Conservation (phyloP, 2,329 filamentous ascomycete genomes). For the Decorospora gaudefroyi region DNA sequence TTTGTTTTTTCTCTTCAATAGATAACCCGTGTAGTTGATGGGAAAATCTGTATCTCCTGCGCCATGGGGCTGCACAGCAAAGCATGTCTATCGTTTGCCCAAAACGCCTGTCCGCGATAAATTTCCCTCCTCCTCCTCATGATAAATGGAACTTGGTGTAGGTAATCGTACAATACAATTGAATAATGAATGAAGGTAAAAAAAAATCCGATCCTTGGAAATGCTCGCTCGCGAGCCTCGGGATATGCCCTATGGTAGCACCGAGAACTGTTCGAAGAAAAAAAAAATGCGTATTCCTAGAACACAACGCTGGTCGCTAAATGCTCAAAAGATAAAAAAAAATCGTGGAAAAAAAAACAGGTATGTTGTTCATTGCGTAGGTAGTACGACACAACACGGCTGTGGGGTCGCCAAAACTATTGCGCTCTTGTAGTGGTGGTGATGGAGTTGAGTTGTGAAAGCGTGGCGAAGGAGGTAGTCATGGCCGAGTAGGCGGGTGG, state of each 20-base stretch:
- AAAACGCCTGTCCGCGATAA: no score
- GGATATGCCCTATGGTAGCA: slow-evolving; percentile 9
- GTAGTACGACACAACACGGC: not conserved
- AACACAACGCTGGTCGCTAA: slow-evolving; percentile 33
- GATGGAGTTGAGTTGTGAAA: slow-evolving; percentile 36
- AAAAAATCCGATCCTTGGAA: slow-evolving; percentile 8
- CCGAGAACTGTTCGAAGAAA: not conserved
- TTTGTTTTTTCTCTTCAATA: no score
- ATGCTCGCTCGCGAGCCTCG: slow-evolving; percentile 11
- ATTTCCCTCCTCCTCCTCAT: no score
- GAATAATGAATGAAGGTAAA: not conserved
- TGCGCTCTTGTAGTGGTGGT: slow-evolving; percentile 29
- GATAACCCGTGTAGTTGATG: no score
- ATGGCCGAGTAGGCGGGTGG: slow-evolving; percentile 46
- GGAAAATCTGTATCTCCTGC: no score
- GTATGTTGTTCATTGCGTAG: slow-evolving; percentile 10
- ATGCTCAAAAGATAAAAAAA: slow-evolving; percentile 14
- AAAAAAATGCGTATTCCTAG: slow-evolving; percentile 15
- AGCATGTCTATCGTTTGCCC: no score
- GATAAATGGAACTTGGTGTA: no score
- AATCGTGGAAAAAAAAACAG: slow-evolving; percentile 24
- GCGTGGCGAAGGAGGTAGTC: slow-evolving; percentile 49
- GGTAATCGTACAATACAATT: not conserved
- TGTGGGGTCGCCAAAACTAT: slow-evolving; percentile 15
- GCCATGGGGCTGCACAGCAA: no score